A percentile compares a stretch with the other conserved stretches of the same genome.
phyloP scores from a whole-genome alignment of 1,284 basidiomycete genomes.

The Kalmanozyma brasiliensis region DNA sequence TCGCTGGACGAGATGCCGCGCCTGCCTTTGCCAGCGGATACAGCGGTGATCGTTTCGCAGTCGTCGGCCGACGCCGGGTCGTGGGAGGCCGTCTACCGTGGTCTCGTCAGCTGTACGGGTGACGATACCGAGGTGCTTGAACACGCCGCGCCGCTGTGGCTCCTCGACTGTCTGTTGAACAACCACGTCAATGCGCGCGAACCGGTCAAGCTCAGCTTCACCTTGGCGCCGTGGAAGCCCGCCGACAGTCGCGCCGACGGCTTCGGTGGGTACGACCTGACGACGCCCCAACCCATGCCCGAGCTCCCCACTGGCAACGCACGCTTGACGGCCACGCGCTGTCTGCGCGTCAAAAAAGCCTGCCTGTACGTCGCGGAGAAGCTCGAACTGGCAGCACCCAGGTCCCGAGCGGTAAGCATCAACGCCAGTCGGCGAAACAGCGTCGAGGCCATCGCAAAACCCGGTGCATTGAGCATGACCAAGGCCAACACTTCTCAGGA shows the following conservation, averaged over 20 bases:
- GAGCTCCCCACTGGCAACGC: slow-evolving; percentile 75
- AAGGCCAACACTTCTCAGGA: slow-evolving; percentile 11
- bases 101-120: slow-evolving; percentile 75
- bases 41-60: slow-evolving; percentile 82
- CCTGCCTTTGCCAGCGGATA: slow-evolving; percentile 75
- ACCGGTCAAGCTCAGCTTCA: slow-evolving; percentile 74
- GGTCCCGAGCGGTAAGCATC: slow-evolving; percentile 31
- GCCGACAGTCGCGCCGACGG: slow-evolving; percentile 28
- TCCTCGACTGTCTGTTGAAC: slow-evolving; percentile 83
- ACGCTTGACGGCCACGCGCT: slow-evolving; percentile 85
- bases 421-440: slow-evolving; percentile 41
- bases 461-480: slow-evolving; percentile 44
- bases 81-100: slow-evolving; percentile 80
- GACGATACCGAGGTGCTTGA: slow-evolving; percentile 78
- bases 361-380: slow-evolving; percentile 88
- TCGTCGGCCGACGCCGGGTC: slow-evolving; percentile 78
- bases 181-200: slow-evolving; percentile 56
- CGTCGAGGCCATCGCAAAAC: no score
- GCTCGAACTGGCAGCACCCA: slow-evolving; percentile 73
- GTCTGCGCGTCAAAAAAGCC: slow-evolving; percentile 85
- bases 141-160: slow-evolving; percentile 83
- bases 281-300: slow-evolving; percentile 23
- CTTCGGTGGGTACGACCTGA: slow-evolving; percentile 33
- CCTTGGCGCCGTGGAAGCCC: slow-evolving; percentile 77
- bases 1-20: slow-evolving; percentile 78